Conservation (phyloP, 2,329 filamentous ascomycete species). For the Paraconiothyrium sp. region DNA sequence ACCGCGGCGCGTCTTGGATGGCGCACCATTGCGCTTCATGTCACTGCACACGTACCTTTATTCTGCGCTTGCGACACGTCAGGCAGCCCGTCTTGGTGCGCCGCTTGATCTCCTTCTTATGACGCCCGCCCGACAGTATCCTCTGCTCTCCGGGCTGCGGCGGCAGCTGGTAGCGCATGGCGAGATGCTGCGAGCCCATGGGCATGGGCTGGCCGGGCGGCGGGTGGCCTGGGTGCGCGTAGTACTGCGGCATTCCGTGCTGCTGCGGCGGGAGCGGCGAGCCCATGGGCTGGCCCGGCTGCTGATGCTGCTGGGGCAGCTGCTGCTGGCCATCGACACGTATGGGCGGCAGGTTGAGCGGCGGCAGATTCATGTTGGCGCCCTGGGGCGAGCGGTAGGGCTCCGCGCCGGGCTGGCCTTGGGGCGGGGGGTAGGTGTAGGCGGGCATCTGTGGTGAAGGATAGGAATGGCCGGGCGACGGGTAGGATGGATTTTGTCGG, state of each 20-base stretch:
- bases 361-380: conserved; percentile 55
- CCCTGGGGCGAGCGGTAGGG: conserved; percentile 58
- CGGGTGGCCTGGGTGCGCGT: conserved; percentile 54
- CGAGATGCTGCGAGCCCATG: conserved; percentile 57
- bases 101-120: conserved; percentile 79
- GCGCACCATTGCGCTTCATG: conserved; percentile 35
- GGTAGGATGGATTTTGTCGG: conserved; percentile 49
- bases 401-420: conserved; percentile 49
- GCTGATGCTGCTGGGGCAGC: conserved; percentile 36
- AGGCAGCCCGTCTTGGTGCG: conserved; percentile 77
- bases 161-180: conserved; percentile 66
- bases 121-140: conserved; percentile 69
- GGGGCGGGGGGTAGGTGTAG: conserved; percentile 59
- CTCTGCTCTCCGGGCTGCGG: conserved; percentile 58
- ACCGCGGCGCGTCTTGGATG: conserved; percentile 38
- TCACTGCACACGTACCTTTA: conserved; percentile 68
- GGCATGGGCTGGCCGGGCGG: conserved; percentile 60
- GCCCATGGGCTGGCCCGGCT: conserved; percentile 56
- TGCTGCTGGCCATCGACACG: conserved; percentile 57
- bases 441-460: conserved; percentile 61
- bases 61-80: conserved; percentile 68
- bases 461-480: conserved; percentile 59
- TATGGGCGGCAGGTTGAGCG: conserved; percentile 62
- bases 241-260: conserved; percentile 62
- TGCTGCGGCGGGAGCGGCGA: conserved; percentile 65